Percentiles rank a stretch among this genome's conserved stretches.
Conservation (phyloP, 306 rosid genomes). For the Oxytropis ochrocephala region DNA sequence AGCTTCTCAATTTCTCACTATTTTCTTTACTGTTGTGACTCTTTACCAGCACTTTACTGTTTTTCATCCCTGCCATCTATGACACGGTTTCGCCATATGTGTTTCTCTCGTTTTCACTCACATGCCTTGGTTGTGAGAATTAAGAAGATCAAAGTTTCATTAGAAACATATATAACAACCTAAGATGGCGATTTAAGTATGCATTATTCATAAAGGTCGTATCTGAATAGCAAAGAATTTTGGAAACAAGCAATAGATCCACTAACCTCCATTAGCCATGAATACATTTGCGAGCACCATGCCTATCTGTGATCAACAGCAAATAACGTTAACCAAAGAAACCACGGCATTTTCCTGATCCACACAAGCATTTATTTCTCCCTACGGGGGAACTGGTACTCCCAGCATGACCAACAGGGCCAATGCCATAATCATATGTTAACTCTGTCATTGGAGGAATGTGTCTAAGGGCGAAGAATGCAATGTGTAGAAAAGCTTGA, state of each 20-base stretch:
- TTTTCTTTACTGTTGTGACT: no score
- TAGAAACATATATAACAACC: background rate
- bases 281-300: conserved; percentile 19
- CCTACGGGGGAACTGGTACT: conserved; percentile 18
- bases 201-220: background rate
- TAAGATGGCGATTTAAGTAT: background rate
- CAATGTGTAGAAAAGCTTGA: conserved; percentile 49
- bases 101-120: no score
- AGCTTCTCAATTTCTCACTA: no score
- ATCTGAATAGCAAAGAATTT: conserved; percentile 1
- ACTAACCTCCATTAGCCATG: conserved; percentile 25
- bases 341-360: conserved; percentile 49
- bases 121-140: background rate
- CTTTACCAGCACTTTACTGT: no score
- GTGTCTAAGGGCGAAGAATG: conserved; percentile 52
- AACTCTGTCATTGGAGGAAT: conserved; percentile 61
- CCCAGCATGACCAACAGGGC: conserved; percentile 16
- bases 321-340: conserved; percentile 41
- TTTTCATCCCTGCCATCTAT: no score
- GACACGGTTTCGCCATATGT: no score
- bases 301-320: conserved; percentile 7
- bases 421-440: conserved; percentile 58
- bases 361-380: conserved; percentile 52
- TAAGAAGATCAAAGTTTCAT: background rate
- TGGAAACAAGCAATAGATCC: conserved; percentile 3